Percentiles rank a stretch among this genome's conserved stretches.
Evolutionary conservation across 495 filamentous ascomycete species (phyloP).

Genomic region (Aspergillus heteromorphus): DNA sequence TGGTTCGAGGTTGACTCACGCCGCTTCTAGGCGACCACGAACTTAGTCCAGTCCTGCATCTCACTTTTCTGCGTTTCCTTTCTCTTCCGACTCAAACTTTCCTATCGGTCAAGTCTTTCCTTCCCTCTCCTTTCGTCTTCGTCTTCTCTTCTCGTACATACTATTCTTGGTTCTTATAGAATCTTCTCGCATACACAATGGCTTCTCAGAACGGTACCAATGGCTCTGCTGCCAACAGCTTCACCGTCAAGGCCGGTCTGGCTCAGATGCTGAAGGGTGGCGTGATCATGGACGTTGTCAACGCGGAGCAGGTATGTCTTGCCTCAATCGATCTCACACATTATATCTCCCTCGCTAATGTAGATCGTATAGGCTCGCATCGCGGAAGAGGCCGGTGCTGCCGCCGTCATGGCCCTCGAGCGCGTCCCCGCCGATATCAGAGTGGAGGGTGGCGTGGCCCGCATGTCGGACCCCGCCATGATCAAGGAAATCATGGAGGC

Average conservation of each 20-base stretch:
- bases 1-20: neutral
- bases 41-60: conserved; percentile 16
- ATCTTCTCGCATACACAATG: conserved; percentile 25
- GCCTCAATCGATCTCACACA: too few relatives aligned
- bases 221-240: conserved; percentile 38
- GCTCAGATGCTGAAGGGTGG: conserved; percentile 98
- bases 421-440: conserved; percentile 97
- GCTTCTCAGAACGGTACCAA: conserved; percentile 27
- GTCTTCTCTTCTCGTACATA: conserved; percentile 3
- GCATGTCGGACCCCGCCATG: conserved; percentile 94
- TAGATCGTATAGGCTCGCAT: conserved; percentile 65
- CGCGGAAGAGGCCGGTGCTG: conserved; percentile 93
- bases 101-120: neutral
- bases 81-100: conserved; percentile 5
- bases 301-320: conserved; percentile 68
- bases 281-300: conserved; percentile 99
- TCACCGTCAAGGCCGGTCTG: conserved; percentile 85
- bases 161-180: neutral
- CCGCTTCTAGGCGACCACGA: conserved; percentile 8
- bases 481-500: conserved; percentile 94
- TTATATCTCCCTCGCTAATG: neutral
- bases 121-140: conserved; percentile 3
- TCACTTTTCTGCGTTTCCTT: conserved; percentile 1
- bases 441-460: conserved; percentile 82
- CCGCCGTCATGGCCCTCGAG: conserved; percentile 97